These are phyloP conservation scores for Glebionis coronaria DNA, from an alignment of 129 eudicot species.

Conservation along the genomic window DNA sequence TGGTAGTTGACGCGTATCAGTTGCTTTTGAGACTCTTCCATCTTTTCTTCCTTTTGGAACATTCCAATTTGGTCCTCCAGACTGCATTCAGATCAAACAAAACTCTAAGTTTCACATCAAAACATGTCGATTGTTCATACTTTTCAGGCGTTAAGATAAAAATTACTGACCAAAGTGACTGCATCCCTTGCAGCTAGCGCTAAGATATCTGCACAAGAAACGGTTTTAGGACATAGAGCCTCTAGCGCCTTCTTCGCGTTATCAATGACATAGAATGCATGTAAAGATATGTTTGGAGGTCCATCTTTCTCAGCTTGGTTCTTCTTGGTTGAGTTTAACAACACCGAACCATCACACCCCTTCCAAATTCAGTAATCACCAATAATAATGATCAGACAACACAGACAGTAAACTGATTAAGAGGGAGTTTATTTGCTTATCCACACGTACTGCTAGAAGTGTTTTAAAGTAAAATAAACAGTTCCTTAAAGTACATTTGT, in stretches of 20 bases:
- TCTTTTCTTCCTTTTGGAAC: slow-evolving; percentile 46
- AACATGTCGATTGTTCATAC: background rate
- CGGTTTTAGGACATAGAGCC: too few relatives aligned
- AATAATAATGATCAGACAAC: background rate
- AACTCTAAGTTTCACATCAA: background rate
- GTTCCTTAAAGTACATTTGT: too few relatives aligned
- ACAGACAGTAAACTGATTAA: slow-evolving; percentile 7
- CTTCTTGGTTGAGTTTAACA: slow-evolving; percentile 34
- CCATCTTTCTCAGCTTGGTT: slow-evolving; percentile 50
- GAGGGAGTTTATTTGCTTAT: too few relatives aligned
- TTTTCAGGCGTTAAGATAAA: background rate
- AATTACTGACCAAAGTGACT: slow-evolving; percentile 33
- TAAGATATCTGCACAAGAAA: slow-evolving; percentile 43
- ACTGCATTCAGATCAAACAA: slow-evolving; percentile 13
- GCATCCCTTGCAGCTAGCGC: slow-evolving; percentile 53
- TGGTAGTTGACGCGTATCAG: slow-evolving; percentile 34
- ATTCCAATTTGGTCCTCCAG: slow-evolving; percentile 44
- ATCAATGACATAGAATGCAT: too few relatives aligned
- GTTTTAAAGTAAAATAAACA: too few relatives aligned
- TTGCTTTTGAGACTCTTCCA: slow-evolving; percentile 38
- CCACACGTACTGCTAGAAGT: too few relatives aligned
- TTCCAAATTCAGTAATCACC: background rate
- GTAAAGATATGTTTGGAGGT: slow-evolving; percentile 46
- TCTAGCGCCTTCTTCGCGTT: too few relatives aligned
- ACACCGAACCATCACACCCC: slow-evolving; percentile 54